Evolutionary conservation across 345 rosid genomes (phyloP), one percentile per base, ranked within the genome.

Genomic region (Acer campestre): DNA sequence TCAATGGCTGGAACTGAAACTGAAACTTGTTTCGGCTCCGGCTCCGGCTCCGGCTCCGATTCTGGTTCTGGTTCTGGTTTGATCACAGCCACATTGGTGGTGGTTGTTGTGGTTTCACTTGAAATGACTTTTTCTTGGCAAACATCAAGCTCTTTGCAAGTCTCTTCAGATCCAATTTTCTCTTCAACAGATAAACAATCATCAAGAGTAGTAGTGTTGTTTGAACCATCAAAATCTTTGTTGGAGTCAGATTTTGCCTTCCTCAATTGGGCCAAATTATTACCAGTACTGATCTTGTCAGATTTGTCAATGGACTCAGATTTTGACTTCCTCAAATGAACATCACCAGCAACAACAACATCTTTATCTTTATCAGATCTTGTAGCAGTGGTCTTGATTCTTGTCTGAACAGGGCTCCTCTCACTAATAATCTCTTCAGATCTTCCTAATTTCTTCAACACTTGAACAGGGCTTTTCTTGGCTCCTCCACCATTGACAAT

Each of bases 121-220:
- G 90, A 72, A 73, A 89, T 83, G 38, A 67, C 77, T 53, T 66
- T 87, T 79, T 88, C 94, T 84, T 86, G 80, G 72, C 93, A 89
- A 4, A 87, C 87, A 75, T 81, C 86, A 51, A 90, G 80, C 70
- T 87, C 97, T 42, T 83, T 81, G 48, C 82, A 86, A 62, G 76
- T 70, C 69, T 84, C 85, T 16, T 87, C 93, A 62, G 85, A 87
- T 84, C 80, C 78, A 64, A 80, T 71, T 77, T 76, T 78, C 73
- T 59, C 84, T 78, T 74, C 74, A 59, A 55, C 69, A 66, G 77
- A 55, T 23, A 18, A 20, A 58, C 61, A 17, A 56, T 7, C 61
- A 58, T 75, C 61, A 71, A 16, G 42, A 70, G 25, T 74, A 0
- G 4, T 71, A 40, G 6, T 42, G 46, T 61, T 35, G 7, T 16